phyloP scores from a whole-genome alignment of 202 grass and related monocot species.

The Carex arenaria region DNA sequence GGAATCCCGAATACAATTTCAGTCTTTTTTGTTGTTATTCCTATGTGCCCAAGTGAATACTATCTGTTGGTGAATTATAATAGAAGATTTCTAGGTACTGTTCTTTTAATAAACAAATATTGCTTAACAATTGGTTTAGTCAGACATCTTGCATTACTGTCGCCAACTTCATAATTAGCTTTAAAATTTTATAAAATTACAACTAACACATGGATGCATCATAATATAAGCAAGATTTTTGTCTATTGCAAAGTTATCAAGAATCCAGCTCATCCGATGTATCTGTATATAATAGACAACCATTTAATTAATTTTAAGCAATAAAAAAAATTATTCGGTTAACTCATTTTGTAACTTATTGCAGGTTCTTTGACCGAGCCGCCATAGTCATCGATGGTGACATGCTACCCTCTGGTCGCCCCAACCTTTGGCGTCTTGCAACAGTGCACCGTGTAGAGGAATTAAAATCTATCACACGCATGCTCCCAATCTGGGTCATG shows the following conservation, averaged over 20 bases:
- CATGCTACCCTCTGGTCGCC: constrained; percentile 27
- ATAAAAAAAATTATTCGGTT: not conserved
- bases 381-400: constrained; percentile 38
- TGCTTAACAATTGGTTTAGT: not conserved
- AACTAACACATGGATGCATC: not conserved
- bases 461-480: constrained; percentile 30
- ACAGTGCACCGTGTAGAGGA: constrained; percentile 43
- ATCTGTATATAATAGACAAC: constrained; percentile 14
- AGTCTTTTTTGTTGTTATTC: not conserved
- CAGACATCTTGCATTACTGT: constrained; percentile 3
- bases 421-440: constrained; percentile 25
- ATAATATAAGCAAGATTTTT: not conserved
- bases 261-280: constrained; percentile 14
- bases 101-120: not conserved
- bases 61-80: not conserved
- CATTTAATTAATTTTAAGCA: not conserved
- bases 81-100: constrained; percentile 1
- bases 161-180: not conserved
- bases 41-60: not conserved
- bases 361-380: constrained; percentile 65
- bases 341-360: constrained; percentile 18
- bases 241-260: not conserved
- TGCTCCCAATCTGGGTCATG: constrained; percentile 54
- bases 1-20: not conserved
- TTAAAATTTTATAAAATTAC: not conserved